Base-by-base conservation (phyloP, 495 filamentous ascomycete species). In the Hypomontagnella monticulosa region DNA sequence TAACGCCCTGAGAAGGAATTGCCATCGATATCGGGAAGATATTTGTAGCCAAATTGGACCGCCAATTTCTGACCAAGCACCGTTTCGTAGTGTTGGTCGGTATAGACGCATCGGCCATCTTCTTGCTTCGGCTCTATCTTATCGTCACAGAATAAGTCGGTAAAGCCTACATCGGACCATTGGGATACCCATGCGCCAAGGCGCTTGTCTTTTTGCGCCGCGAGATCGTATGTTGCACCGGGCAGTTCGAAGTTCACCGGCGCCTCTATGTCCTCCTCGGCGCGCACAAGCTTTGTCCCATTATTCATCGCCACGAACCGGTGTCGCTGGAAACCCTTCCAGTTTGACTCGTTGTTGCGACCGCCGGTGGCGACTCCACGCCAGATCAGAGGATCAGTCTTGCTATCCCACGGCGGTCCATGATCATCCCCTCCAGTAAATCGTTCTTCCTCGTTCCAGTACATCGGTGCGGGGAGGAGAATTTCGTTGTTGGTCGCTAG, bases 401-500 rank as follows among this genome's bases (percentile, higher is more conserved):
- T 91, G 20, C 81, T 63, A n/a, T 77, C 74, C 89, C 89, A 89
- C 11, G 71, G 46, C 11, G 76, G 75, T 10, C 84, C 83, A 18
- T 81, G 76, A 12, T 79, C 71, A 30, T 76, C 77, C 59, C 82
- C 78, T 48, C 87, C 87, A 3, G 81, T 82, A 77, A 92, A 93
- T n/a, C 89, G 85, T 53, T 83, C 76, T 46, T 93, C 88, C 12
- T 90, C 79, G 53, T 83, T 83, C 81, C 86, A 91, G 72, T 91
- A 91, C 85, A 89, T 90, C 30, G 89, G 85, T 0, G 89, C 84
- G 0, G 90, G 90, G 41, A 93, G 81, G 15, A 92, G 79, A 62
- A 93, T 89, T 51, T 93, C 90, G 63, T 89, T 91, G 73, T 91
- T 92, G 49, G 89, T 85, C 30, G 82, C 85, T 42, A 91, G 81